phyloP scores from a whole-genome alignment of 495 filamentous ascomycete genomes.

The Trichoderma erinaceum region DNA sequence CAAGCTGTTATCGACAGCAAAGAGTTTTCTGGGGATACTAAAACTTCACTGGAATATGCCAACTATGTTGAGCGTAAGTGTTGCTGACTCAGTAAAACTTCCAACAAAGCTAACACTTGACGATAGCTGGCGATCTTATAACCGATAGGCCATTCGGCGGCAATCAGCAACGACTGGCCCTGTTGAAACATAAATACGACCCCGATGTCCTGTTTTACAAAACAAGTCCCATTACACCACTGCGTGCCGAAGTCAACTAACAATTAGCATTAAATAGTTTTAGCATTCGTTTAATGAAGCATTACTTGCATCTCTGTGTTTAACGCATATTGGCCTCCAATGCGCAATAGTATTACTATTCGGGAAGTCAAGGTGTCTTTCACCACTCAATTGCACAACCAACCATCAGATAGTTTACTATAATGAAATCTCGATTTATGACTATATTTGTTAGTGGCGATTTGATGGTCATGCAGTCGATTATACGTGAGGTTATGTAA shows the following conservation, averaged over 20 bases:
- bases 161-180: not conserved
- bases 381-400: too few relatives aligned
- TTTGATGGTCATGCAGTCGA: too few relatives aligned
- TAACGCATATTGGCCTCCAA: too few relatives aligned
- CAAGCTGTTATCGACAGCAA: not conserved
- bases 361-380: too few relatives aligned
- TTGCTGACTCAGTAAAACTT: not conserved
- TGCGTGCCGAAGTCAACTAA: not conserved
- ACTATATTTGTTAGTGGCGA: too few relatives aligned
- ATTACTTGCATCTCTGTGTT: too few relatives aligned
- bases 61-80: conserved; percentile 3
- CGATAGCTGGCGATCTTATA: not conserved
- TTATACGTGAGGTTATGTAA: too few relatives aligned
- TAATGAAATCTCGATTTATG: too few relatives aligned
- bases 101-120: not conserved
- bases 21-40: not conserved
- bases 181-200: not conserved
- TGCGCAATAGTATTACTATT: too few relatives aligned
- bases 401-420: too few relatives aligned
- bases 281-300: too few relatives aligned
- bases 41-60: conserved; percentile 3
- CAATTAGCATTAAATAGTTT: not conserved
- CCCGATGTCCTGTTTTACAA: not conserved
- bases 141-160: not conserved
- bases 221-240: not conserved